A percentile compares a stretch with the other conserved stretches of the same genome.
phyloP scores from a whole-genome alignment of 345 rosid genomes.

The Lepidium africanum region DNA sequence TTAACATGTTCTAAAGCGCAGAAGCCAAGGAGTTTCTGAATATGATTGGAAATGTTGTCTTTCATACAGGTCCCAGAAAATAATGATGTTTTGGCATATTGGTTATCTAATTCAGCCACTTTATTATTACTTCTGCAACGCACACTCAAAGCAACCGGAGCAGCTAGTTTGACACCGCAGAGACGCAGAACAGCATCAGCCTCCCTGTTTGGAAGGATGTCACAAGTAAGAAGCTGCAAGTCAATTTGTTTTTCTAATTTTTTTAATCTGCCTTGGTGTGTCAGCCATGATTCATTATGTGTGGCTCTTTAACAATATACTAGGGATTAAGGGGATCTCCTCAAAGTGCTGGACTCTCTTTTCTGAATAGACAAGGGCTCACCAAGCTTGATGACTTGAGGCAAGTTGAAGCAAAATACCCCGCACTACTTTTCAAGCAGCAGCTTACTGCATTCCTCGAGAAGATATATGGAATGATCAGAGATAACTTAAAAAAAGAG shows the following conservation, averaged over 20 bases:
- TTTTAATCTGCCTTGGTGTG: conserved; percentile 1
- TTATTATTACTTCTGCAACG: conserved; percentile 83
- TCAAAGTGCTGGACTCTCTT: conserved; percentile 81
- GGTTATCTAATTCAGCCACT: conserved; percentile 94
- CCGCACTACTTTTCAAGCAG: conserved; percentile 93
- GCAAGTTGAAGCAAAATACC: conserved; percentile 97
- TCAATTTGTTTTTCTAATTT: not conserved
- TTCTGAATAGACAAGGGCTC: conserved; percentile 64
- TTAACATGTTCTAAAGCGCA: not conserved
- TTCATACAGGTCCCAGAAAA: conserved; percentile 68
- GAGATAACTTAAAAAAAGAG: conserved; percentile 95
- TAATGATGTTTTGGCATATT: conserved; percentile 76
- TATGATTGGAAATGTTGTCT: conserved; percentile 10
- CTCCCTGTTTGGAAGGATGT: conserved; percentile 96
- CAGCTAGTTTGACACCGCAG: conserved; percentile 97
- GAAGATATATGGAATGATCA: conserved; percentile 98
- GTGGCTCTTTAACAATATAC: conserved; percentile 17
- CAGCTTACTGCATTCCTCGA: conserved; percentile 99
- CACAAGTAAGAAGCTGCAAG: conserved; percentile 55
- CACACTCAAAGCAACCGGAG: conserved; percentile 94
- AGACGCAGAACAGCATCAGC: conserved; percentile 84
- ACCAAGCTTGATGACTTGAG: conserved; percentile 76
- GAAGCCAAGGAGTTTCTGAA: not conserved
- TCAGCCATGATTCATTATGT: conserved; percentile 1
- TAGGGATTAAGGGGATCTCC: conserved; percentile 88